Percentiles rank a stretch among this genome's conserved stretches.
Evolutionary conservation across 108 stramenopile species (phyloP).

Genomic region (Cyclotella choctawhatcheeana): DNA sequence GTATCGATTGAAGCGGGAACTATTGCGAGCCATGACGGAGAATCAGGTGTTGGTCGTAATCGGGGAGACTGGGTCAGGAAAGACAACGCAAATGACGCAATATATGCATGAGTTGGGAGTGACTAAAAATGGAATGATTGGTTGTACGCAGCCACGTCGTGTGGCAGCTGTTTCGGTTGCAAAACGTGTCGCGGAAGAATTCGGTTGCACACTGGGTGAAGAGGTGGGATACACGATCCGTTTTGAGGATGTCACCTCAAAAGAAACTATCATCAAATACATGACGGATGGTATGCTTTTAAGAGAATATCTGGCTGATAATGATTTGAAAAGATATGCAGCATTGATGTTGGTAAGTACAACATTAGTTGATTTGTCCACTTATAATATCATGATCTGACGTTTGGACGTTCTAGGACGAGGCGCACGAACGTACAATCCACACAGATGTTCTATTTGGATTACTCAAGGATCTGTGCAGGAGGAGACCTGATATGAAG

Average conservation of each 20-base stretch:
- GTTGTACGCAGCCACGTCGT: slow-evolving; percentile 98
- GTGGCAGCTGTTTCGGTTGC: slow-evolving; percentile 98
- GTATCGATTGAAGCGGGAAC: slow-evolving; percentile 81
- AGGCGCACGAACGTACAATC: slow-evolving; percentile 99
- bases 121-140: slow-evolving; percentile 92
- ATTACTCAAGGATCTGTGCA: slow-evolving; percentile 92
- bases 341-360: slow-evolving; percentile 93
- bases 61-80: slow-evolving; percentile 96
- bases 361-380: no score
- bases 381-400: no score
- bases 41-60: slow-evolving; percentile 97
- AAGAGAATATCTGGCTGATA: slow-evolving; percentile 95
- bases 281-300: slow-evolving; percentile 99
- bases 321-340: slow-evolving; percentile 86
- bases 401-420: no score
- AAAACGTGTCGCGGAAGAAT: slow-evolving; percentile 99
- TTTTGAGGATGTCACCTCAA: slow-evolving; percentile 97
- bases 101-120: slow-evolving; percentile 96
- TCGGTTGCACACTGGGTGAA: slow-evolving; percentile 92
- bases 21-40: slow-evolving; percentile 77
- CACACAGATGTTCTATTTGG: slow-evolving; percentile 99
- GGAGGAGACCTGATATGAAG: slow-evolving; percentile 90
- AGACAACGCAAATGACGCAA: slow-evolving; percentile 99
- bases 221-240: slow-evolving; percentile 98
- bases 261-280: slow-evolving; percentile 96